Evolutionary conservation across 352 stramenopile species (phyloP), one percentile per base, ranked within the genome.

Genomic region (Phytopythium helicoides): DNA sequence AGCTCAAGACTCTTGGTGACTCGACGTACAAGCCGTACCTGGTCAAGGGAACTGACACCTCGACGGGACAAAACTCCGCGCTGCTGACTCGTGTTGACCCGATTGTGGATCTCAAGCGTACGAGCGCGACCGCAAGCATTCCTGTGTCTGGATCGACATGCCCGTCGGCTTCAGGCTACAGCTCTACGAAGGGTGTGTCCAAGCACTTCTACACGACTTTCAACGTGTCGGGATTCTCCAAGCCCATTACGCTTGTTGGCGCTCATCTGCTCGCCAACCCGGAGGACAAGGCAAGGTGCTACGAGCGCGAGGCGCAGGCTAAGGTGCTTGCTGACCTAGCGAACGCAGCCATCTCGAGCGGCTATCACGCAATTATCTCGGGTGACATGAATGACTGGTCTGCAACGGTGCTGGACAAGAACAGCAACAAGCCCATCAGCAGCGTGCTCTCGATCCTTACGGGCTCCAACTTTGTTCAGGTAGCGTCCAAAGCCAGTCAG

Each of bases 191-290:
- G 59, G 66, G 58, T 6, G 73, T 87, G 28, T 73, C 73, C 49
- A 89, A 89, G 64, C 68, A 89, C 62, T 81, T 87, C 39, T 84
- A 81, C 66, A 78, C 79, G 41, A 78, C 71, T 10, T 84, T 89
- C 64, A 78, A 87, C 31, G 65, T 84, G 34, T 58, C 64, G 4
- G 73, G 77, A 1, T 84, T 82, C 64, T 73, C 72, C 36, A 86
- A 83, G 53, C 73, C 73, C 14, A 71, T 89, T 42, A 86, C 76
- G 1, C 51, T 88, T 11, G 71, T 89, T 15, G 79, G 76, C 14
- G 75, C 73, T 9, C 79, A 89, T 46, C 58, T 89, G 42, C 52
- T 89, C n/a, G 79, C 79, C 18, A 72, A 84, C 35, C 78, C 78
- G 12, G 48, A 81, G 35, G 68, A 76, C 51, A 81, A 78, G 45